Evolutionary conservation across 352 stramenopile species (phyloP), one percentile per base, ranked within the genome.

Genomic region (Phytophthora parvispora): DNA sequence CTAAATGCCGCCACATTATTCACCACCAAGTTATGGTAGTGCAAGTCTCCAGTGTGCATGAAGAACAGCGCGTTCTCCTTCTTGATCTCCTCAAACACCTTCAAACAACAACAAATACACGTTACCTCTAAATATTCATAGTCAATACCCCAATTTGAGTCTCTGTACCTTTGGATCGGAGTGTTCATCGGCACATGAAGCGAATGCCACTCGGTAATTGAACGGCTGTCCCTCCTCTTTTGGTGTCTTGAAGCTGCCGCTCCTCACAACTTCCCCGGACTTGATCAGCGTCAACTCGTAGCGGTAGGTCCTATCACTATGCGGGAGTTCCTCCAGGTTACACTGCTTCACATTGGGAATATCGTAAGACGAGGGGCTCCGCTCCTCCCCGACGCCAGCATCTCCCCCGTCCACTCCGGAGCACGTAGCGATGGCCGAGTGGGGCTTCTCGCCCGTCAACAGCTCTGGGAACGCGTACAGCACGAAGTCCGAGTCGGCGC

Each of bases 41-140:
- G 89, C 15, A 97, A 66, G 60, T 97, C 91, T 43, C 91, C 91
- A 72, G 91, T 97, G 74, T 97, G 91, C 61, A 97, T 68, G 60
- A 97, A 97, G 48, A 97, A 84, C 10, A 97, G 69, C 47, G 91
- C 75, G 4, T 91, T 57, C 40, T 95, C 72, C n/a, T 69, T 60
- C 43, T 74, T 73, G 20, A 97, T 94, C 16, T 87, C 70, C 15
- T 77, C 67, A 72, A 87, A 90, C 0, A 91, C 81, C 76, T 89
- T 68, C 9, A 6, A 67, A 29, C 28, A 58, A 28, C 7, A 18
- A 66, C 29, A 43, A 64, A 55, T 27, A 58, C 31, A 20, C n/a
- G 27, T 40, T 15, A 51, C 45, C 53, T 56, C 34, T 56, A 6
- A 49, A 48, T 49, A 69, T 40, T 28, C 6, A 62, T 69, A 53